A percentile compares a stretch with the other conserved stretches of the same genome.
Conservation (phyloP, 2,329 filamentous ascomycete species). For the Cladophialophora yegresii region DNA sequence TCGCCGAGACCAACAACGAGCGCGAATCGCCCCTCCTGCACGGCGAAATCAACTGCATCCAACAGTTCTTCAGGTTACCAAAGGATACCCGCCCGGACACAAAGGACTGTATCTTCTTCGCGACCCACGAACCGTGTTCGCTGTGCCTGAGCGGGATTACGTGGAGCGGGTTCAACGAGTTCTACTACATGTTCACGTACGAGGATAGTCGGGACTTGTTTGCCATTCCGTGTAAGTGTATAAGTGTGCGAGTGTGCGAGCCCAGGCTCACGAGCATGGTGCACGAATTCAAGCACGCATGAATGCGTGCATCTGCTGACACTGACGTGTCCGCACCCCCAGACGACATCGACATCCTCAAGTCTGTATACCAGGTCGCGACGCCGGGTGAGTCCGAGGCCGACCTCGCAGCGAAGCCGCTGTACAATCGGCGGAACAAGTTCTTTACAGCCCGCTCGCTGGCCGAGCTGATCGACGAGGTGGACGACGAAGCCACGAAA, state of each 20-base stretch:
- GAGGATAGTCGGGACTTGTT: slow-evolving; percentile 61
- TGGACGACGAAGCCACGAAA: slow-evolving; percentile 44
- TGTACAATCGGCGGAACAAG: slow-evolving; percentile 60
- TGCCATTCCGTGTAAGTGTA: slow-evolving; percentile 51
- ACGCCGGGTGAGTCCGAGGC: slow-evolving; percentile 41
- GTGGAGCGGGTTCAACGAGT: slow-evolving; percentile 59
- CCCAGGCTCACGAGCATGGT: too few species aligned
- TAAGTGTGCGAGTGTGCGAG: not conserved
- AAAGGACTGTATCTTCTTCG: slow-evolving; percentile 59
- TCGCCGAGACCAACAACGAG: slow-evolving; percentile 60
- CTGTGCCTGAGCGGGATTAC: slow-evolving; percentile 61
- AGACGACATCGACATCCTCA: slow-evolving; percentile 58
- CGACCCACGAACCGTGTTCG: slow-evolving; percentile 62
- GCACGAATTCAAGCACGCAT: too few species aligned
- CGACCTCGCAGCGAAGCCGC: slow-evolving; percentile 44
- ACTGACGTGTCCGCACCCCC: not conserved
- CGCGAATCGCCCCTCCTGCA: slow-evolving; percentile 58
- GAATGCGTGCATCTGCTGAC: not conserved
- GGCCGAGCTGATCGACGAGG: slow-evolving; percentile 34
- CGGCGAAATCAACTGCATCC: slow-evolving; percentile 64
- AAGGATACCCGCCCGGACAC: slow-evolving; percentile 46
- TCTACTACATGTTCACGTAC: slow-evolving; percentile 63
- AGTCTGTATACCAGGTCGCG: slow-evolving; percentile 57
- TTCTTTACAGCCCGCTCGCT: slow-evolving; percentile 49
- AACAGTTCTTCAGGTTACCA: slow-evolving; percentile 55